Conservation (phyloP, 2,329 filamentous ascomycete genomes). For the Hymenoscyphus salicellus region DNA sequence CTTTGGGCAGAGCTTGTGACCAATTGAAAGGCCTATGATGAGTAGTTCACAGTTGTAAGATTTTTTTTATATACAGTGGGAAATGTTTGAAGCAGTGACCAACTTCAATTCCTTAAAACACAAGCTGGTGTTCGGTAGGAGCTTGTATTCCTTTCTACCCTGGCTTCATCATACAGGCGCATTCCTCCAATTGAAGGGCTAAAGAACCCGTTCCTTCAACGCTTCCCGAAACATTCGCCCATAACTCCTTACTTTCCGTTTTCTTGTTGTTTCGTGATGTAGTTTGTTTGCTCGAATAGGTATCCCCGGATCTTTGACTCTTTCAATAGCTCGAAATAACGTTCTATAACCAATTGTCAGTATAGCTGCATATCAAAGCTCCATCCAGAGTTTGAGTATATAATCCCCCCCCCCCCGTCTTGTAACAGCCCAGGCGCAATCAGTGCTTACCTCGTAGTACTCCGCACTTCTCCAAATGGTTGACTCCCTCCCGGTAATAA, state of each 20-base stretch:
- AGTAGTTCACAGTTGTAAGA: neutral
- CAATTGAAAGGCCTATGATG: neutral
- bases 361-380: neutral
- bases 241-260: conserved; percentile 2
- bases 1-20: too few species aligned
- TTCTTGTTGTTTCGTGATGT: conserved; percentile 50
- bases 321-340: conserved; percentile 75
- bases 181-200: conserved; percentile 3
- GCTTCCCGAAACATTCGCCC: neutral
- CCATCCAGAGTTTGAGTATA: neutral
- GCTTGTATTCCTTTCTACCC: neutral
- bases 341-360: conserved; percentile 50
- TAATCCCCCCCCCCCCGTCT: neutral
- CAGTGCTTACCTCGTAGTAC: conserved; percentile 67
- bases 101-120: neutral
- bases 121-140: neutral
- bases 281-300: conserved; percentile 77
- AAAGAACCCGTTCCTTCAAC: neutral
- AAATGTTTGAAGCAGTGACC: neutral
- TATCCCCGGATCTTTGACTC: conserved; percentile 75
- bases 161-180: neutral
- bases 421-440: neutral
- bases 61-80: conserved; percentile 7
- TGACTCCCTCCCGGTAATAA: conserved; percentile 79
- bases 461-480: conserved; percentile 85